Base-by-base conservation (phyloP, 495 filamentous ascomycete species). In the Talaromyces proteolyticus region DNA sequence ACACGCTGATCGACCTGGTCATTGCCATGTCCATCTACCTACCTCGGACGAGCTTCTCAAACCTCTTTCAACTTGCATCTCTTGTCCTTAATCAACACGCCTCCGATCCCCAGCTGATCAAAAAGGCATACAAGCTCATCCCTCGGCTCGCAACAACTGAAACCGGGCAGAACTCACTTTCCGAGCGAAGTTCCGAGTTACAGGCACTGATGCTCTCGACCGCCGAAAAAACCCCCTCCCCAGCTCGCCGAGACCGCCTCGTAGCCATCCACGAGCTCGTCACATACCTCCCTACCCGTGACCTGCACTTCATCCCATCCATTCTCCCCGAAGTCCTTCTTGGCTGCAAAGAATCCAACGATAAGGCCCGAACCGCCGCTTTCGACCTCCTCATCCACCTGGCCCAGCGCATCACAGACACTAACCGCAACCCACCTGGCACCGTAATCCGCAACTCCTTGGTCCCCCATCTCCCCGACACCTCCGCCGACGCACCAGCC, bases 41-140 rank as follows among this genome's bases (percentile, higher is more conserved):
- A 18, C 91, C 94, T 3, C 75, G 88, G 12, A 78, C 87, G 37
- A 89, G 87, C 64, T 95, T 93, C 56, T 70, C 77, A 25, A 75
- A 79, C 19, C 80, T 98, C 3, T 96, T 97, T 68, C 78, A 76
- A 50, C 88, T 96, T 52, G 87, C 92, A 4, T 75, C 88, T 0
- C 73, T 86, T 11, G 85, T 96, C 44, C 78, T 97, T 49, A 81
- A 84, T 56, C 84, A 81, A 55, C 59, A 54, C 49, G 65, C 62
- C 24, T 60, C 39, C 12, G 94, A 97, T 54, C 86, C 93, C 21
- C 92, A 96, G 60, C 75, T 98, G n/a, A 90, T 97, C 64, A 98
- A 98, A 80, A 98, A 98, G 69, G 92, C 93, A 3, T 98, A 97
- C 75, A 96, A 97, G 67, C 75, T 98, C 43, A 89, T 98, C 47